phyloP scores from a whole-genome alignment of 139 green algal species.

The Edaphochlamys debaryana region DNA sequence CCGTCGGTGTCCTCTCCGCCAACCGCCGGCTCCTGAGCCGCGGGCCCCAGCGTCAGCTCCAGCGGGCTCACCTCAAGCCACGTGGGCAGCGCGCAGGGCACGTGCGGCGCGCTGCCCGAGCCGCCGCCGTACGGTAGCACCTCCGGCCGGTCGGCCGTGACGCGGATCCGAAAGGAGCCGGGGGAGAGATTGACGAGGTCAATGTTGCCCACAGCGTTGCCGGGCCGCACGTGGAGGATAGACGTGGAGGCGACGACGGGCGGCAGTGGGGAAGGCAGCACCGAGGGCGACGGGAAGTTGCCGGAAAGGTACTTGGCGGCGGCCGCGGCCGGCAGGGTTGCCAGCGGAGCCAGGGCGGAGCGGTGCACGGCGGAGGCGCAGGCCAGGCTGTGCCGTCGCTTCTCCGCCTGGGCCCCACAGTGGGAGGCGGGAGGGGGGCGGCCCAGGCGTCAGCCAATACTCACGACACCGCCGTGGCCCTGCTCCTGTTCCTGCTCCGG shows the following conservation, averaged over 20 bases:
- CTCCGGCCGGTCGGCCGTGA: too few species aligned
- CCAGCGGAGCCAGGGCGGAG: background rate
- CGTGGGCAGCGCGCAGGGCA: background rate
- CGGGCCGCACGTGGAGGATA: background rate
- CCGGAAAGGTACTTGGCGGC: background rate
- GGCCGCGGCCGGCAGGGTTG: background rate
- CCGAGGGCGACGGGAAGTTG: background rate
- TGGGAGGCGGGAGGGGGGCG: too few species aligned
- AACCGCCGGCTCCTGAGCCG: background rate
- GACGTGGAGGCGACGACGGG: background rate
- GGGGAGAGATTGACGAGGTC: background rate
- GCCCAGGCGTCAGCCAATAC: too few species aligned
- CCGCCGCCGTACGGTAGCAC: too few species aligned
- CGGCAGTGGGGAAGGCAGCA: background rate
- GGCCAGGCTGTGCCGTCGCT: slow-evolving; percentile 23
- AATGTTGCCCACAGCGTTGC: background rate
- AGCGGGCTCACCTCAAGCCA: slow-evolving; percentile 22
- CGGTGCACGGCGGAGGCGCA: background rate
- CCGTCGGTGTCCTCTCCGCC: background rate
- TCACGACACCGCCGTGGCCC: too few species aligned
- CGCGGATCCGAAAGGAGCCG: background rate
- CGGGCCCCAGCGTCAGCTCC: background rate
- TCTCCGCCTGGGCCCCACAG: too few species aligned
- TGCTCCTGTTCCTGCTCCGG: too few species aligned
- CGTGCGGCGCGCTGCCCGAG: background rate